Evolutionary conservation across 2,329 filamentous ascomycete genomes (phyloP), one percentile per base, ranked within the genome.

Genomic region (Fusarium incarnatum): DNA sequence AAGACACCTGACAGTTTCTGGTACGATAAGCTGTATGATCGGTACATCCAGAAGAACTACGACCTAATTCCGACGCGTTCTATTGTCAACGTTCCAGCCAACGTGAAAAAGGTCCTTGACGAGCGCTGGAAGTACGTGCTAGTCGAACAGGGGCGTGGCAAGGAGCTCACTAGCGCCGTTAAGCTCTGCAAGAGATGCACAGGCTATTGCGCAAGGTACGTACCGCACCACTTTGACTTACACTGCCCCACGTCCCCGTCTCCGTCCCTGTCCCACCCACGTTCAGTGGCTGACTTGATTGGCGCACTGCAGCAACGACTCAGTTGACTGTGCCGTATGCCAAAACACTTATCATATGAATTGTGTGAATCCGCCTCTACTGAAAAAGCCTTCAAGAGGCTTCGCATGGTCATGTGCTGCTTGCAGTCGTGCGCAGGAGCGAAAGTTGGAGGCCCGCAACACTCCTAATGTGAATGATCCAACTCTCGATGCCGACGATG

Each of bases 331-430:
- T 80, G 96, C 95, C 46, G 94, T 98, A 58, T 99, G 96, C 81
- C 89, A 91, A 77, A 91, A 94, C 79, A 98, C 95, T 16, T 99
- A 98, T 82, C 96, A 99, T 83, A 98, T 99, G 95, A 93, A 94
- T 76, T 99, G 96, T 80, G 96, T 99, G 60, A 91, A 92, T 66
- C 96, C 96, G 42, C 94, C 94, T 40, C 81, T 99, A 68, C 87
- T 94, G 56, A 99, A 98, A 81, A 99, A 99, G 81, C 96, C 96
- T 22, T 97, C 95, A 48, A 91, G 96, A 80, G 96, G 96, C 41
- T 99, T 99, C 81, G 96, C 94, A 7, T 99, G 96, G 96, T 95
- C 96, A 30, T 99, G 96, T 80, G 96, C 93, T 57, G 92, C 95
- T 63, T 99, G 96, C 81, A 98, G 94, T 80, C 91, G 95, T 75